Conservation (phyloP, 2,329 filamentous ascomycete species). For the Talaromyces sp. region DNA sequence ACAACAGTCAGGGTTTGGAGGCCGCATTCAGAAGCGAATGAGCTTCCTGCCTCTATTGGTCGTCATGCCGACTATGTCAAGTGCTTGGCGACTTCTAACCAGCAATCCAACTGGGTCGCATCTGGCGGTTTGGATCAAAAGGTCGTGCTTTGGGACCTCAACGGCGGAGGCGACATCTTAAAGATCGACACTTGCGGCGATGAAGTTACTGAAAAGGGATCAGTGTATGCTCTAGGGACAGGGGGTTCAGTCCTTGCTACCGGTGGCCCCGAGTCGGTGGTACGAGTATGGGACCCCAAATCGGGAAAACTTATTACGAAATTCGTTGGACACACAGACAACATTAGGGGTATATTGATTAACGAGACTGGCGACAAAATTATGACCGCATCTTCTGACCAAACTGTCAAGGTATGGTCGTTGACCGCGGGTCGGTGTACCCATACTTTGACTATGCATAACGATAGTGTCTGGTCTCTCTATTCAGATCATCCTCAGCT, state of each 20-base stretch:
- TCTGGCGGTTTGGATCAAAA: constrained; percentile 90
- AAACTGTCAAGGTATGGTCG: constrained; percentile 97
- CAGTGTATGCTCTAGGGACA: constrained; percentile 83
- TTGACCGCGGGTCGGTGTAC: constrained; percentile 92
- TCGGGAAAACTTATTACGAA: constrained; percentile 90
- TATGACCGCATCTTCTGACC: constrained; percentile 89
- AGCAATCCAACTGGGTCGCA: constrained; percentile 76
- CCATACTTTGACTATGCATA: constrained; percentile 98
- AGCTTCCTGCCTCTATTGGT: constrained; percentile 74
- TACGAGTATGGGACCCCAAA: constrained; percentile 85
- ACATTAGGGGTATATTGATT: constrained; percentile 83
- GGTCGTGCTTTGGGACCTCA: constrained; percentile 89
- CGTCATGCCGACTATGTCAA: constrained; percentile 96
- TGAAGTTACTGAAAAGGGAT: constrained; percentile 81
- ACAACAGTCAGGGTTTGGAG: constrained; percentile 91
- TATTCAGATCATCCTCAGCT: constrained; percentile 83
- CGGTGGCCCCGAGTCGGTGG: constrained; percentile 88
- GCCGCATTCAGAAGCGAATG: constrained; percentile 58
- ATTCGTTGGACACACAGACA: constrained; percentile 94
- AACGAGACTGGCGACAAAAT: constrained; percentile 85
- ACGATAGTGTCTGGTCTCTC: constrained; percentile 94
- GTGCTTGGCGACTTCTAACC: constrained; percentile 73
- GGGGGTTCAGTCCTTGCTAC: constrained; percentile 79
- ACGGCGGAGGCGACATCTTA: constrained; percentile 76
- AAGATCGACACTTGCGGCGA: constrained; percentile 74